Evolutionary conservation across 345 rosid genomes (phyloP), one percentile per base, ranked within the genome.

Genomic region (Mercurialis annua): DNA sequence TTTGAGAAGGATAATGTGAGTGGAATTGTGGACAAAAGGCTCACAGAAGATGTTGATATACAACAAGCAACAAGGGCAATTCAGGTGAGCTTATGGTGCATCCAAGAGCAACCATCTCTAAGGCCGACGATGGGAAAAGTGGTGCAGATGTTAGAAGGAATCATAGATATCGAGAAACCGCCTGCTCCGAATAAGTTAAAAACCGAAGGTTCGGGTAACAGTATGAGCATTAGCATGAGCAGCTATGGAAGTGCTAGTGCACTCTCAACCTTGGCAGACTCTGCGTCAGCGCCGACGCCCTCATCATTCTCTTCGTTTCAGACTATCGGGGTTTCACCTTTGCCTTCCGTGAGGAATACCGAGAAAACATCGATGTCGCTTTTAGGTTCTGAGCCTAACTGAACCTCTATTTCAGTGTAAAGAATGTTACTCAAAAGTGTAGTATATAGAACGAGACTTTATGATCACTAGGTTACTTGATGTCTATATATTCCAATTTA

Each of bases 291-390:
- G 60, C 83, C 51, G 2, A 78, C 66, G 34, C 77, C 77, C 17
- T 79, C 86, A 20, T 82, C 87, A 17, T 82, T 86, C 20, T 83
- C 82, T 0, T 84, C 89, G 6, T 65, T 26, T 66, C 86, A 75
- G 24, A 74, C 78, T 31, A 64, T 62, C 27, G 90, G 74, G 17
- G 70, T 75, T 62, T 73, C 86, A 12, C 80, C 88, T 30, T 54
- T 74, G 0, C 78, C 62, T 72, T 80, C 88, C 24, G 82, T 67
- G 27, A 72, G 66, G 55, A 64, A 62, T 29, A 69, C 21, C 10
- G 83, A 78, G 66, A 81, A 66, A 70, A 71, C 77, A 24, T 67
- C 77, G 36, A 84, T 84, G 7, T 72, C 81, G 16, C 59, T 77
- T 55, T 48, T 66, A 52, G 49, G 60, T 62, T 74, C 78, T 65